Evolutionary conservation across 441 rosid genomes (phyloP).

Genomic region (Gossypium gossypioides): DNA sequence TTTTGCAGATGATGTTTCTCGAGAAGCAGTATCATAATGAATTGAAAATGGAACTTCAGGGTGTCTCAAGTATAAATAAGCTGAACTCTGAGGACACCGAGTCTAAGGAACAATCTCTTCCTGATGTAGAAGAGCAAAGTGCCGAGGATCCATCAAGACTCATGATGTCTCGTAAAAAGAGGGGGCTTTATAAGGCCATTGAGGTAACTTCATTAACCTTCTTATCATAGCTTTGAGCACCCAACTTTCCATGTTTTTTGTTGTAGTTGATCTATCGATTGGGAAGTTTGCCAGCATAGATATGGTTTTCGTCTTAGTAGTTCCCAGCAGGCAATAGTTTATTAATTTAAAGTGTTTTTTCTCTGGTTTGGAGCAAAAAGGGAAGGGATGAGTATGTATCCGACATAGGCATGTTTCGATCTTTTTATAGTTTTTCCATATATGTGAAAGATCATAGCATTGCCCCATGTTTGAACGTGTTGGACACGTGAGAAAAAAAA

Average conservation of each 20-base stretch:
- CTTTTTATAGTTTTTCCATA: neutral
- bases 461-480: neutral
- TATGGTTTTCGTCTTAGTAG: neutral
- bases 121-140: constrained; percentile 29
- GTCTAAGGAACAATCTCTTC: constrained; percentile 27
- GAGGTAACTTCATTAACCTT: constrained; percentile 32
- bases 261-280: neutral
- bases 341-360: neutral
- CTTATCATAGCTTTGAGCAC: neutral
- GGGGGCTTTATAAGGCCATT: constrained; percentile 53
- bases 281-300: neutral
- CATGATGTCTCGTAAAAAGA: constrained; percentile 57
- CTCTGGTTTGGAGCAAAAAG: neutral
- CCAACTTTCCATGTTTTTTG: neutral
- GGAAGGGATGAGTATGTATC: neutral
- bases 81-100: constrained; percentile 21
- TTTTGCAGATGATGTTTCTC: constrained; percentile 48
- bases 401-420: neutral
- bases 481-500: neutral
- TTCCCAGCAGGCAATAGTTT: neutral
- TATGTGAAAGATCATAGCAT: neutral
- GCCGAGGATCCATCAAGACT: constrained; percentile 29
- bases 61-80: constrained; percentile 20
- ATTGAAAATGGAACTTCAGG: constrained; percentile 53
- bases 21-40: constrained; percentile 84